Evolutionary conservation across 257 asterid genomes (phyloP), one percentile per base, ranked within the genome.

Genomic region (Fraxinus excelsior): DNA sequence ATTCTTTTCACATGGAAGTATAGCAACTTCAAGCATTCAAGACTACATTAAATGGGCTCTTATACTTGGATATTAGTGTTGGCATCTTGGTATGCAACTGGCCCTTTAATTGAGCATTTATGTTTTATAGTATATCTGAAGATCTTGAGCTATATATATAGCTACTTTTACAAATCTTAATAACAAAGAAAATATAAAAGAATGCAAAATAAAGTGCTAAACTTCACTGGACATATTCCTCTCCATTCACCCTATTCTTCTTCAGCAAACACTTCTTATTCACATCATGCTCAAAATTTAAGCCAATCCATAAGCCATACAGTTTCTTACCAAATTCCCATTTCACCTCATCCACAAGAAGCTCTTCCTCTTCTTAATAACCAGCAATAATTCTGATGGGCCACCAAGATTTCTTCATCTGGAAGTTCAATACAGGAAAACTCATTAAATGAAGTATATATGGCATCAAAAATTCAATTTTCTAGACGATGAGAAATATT

Each of bases 311-410:
- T 32, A 32, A 32, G 51, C 51, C 16, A 13, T 44, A 44, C 51
- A 44, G 28, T 44, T 42, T 23, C 58, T 53, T 0, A 68, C 84
- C 18, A 38, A 38, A 38, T 38, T 38, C 44, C 44, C 13, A 38
- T 11, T 38, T 53, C 84, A 7, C 78, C 83, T 16, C 80, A 84
- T 49, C 60, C 70, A 4, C 85, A 38, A 42, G 89, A 91, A 85
- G 96, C 96, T 21, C 97, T 93, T 72, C 97, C 98, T 65, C 94
- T 93, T 35, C 84, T 93, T 32, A 86, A 91, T 86, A 87, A 23
- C 82, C 85, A 42, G 85, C 97, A 92, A 92, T 86, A 88, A 67
- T 51, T 83, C 87, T 60, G 87, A 84, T 64, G 42, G 58, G 78
- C 76, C 58, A 56, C 65, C 28, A 56, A n/a, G 28, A 62, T 12